Percentiles rank a stretch among this genome's conserved stretches.
Evolutionary conservation across 352 stramenopile genomes (phyloP).

Genomic region (Pythium plurisporium): DNA sequence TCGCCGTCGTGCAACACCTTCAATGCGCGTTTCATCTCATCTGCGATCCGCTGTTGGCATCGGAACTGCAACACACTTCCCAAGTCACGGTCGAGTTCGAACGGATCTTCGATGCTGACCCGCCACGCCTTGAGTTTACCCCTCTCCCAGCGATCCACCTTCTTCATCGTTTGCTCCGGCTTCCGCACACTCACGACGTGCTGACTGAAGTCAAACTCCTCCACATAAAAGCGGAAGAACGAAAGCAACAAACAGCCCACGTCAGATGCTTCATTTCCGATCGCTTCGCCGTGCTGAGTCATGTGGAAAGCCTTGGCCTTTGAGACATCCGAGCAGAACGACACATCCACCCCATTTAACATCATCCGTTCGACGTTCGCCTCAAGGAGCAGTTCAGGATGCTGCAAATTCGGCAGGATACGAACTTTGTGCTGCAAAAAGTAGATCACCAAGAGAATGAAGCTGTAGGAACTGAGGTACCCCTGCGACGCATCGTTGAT

Average conservation of each 20-base stretch:
- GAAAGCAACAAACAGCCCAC: slow-evolving; percentile 88
- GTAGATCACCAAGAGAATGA: slow-evolving; percentile 96
- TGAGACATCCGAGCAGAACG: slow-evolving; percentile 55
- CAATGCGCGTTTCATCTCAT: slow-evolving; percentile 58
- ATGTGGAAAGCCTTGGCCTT: slow-evolving; percentile 40
- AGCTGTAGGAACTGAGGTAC: slow-evolving; percentile 98
- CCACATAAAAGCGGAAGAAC: slow-evolving; percentile 97
- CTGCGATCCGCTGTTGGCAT: slow-evolving; percentile 57
- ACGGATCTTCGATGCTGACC: slow-evolving; percentile 81
- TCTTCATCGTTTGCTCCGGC: slow-evolving; percentile 38
- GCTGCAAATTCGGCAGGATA: slow-evolving; percentile 95
- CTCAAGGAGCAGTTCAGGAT: slow-evolving; percentile 43
- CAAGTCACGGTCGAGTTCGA: slow-evolving; percentile 76
- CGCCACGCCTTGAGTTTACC: slow-evolving; percentile 69
- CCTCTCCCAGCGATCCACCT: slow-evolving; percentile 38
- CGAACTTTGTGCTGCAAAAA: slow-evolving; percentile 88
- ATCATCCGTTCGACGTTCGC: slow-evolving; percentile 29
- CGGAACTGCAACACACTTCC: slow-evolving; percentile 70
- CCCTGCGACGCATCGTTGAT: slow-evolving; percentile 96
- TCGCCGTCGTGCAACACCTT: slow-evolving; percentile 35
- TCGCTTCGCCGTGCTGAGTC: background rate
- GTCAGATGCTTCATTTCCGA: too few species aligned
- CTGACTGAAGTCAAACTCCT: slow-evolving; percentile 95
- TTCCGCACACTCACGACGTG: slow-evolving; percentile 90
- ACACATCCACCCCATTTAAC: slow-evolving; percentile 62